These are phyloP conservation scores for Coemansia sp. DNA, from an alignment of 192 early-diverging fungal genomes.

Conservation along the genomic window DNA sequence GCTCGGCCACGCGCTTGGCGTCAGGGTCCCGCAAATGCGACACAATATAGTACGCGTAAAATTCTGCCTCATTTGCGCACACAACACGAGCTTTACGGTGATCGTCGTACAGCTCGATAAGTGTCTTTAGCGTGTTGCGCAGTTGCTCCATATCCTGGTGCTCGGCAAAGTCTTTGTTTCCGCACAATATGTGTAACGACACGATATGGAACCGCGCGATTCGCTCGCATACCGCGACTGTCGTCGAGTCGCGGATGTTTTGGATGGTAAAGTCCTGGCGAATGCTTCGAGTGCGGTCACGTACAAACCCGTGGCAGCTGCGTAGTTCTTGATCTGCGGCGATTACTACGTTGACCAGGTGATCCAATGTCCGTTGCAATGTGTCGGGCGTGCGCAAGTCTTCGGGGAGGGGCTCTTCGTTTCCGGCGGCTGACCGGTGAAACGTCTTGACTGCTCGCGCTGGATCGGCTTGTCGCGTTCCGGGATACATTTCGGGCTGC, in stretches of 20 bases:
- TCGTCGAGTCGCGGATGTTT: constrained; percentile 69
- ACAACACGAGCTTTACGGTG: constrained; percentile 52
- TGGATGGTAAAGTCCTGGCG: constrained; percentile 86
- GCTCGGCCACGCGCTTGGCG: constrained; percentile 63
- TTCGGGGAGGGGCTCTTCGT: constrained; percentile 78
- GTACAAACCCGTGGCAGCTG: constrained; percentile 75
- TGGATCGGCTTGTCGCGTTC: constrained; percentile 66
- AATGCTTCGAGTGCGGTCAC: constrained; percentile 83
- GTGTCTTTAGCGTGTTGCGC: constrained; percentile 78
- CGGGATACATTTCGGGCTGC: constrained; percentile 67
- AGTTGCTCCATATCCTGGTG: constrained; percentile 90
- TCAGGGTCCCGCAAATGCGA: constrained; percentile 73
- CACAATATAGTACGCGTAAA: constrained; percentile 84
- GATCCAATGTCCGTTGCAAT: constrained; percentile 65
- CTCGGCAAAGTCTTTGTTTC: constrained; percentile 63
- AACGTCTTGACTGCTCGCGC: constrained; percentile 77
- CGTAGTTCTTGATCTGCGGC: constrained; percentile 55
- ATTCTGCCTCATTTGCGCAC: constrained; percentile 84
- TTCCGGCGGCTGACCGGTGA: constrained; percentile 80
- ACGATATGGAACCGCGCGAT: constrained; percentile 88
- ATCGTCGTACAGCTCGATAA: constrained; percentile 88
- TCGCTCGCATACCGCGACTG: constrained; percentile 71
- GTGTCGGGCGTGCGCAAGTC: constrained; percentile 82
- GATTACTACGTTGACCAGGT: constrained; percentile 61
- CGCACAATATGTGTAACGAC: constrained; percentile 71